Percentiles rank a stretch among this genome's conserved stretches.
These are phyloP conservation scores for Coemansia sp. DNA, from an alignment of 192 early-diverging fungal species.

Conservation along the genomic window DNA sequence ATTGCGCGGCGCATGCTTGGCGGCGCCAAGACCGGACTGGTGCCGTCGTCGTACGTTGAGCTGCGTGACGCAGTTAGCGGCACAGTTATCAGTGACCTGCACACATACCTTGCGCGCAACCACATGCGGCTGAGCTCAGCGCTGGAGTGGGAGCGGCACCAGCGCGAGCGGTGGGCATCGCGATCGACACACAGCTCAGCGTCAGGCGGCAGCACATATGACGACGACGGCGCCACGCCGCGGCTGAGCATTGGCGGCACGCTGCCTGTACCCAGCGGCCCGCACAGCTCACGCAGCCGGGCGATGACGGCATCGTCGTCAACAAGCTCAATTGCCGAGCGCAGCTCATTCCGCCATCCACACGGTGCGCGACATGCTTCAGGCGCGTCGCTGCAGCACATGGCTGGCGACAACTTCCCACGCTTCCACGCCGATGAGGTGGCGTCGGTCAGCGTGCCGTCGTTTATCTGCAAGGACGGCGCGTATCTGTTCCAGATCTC, in stretches of 20 bases:
- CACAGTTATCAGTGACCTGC: constrained; percentile 61
- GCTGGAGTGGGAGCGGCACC: constrained; percentile 58
- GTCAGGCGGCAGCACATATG: constrained; percentile 28
- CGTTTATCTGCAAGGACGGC: constrained; percentile 67
- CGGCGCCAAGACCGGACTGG: constrained; percentile 66
- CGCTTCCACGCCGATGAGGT: constrained; percentile 40
- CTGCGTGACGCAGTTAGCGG: constrained; percentile 70
- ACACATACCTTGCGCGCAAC: constrained; percentile 54
- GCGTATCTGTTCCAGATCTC: constrained; percentile 71
- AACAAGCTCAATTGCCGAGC: constrained; percentile 51
- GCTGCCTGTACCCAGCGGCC: constrained; percentile 8
- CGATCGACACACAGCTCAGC: constrained; percentile 40
- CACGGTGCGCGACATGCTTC: constrained; percentile 53
- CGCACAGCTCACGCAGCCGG: constrained; percentile 29
- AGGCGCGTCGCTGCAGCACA: constrained; percentile 40
- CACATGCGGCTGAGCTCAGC: constrained; percentile 51
- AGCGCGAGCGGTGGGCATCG: constrained; percentile 52
- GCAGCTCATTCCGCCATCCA: constrained; percentile 46
- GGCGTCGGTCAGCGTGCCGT: constrained; percentile 61
- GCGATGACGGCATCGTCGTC: constrained; percentile 49
- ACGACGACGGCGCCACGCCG: constrained; percentile 40
- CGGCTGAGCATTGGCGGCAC: constrained; percentile 17
- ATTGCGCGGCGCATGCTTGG: constrained; percentile 69
- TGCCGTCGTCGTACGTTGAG: constrained; percentile 75
- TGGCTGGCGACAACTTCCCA: constrained; percentile 45